Base-by-base conservation (phyloP, 2,329 filamentous ascomycete species). In the Coleophoma crateriformis region DNA sequence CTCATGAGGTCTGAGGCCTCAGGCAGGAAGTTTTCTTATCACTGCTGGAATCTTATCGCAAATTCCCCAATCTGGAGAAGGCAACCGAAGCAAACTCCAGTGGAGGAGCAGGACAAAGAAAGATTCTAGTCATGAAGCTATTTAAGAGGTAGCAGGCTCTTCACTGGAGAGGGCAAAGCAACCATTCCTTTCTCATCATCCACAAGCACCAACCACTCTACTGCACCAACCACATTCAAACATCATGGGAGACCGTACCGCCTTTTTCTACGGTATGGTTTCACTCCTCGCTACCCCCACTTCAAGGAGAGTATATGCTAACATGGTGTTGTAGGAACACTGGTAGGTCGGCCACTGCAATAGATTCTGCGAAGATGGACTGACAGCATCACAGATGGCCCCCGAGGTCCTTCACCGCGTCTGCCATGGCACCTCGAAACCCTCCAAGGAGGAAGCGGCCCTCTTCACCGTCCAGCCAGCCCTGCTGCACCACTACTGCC, bases 321-420 rank as follows among this genome's bases (percentile, higher is more conserved):
- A 38, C 15, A 38, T 7, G 15, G 12, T 27, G 27, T 10, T 27
- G 15, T 15, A 60, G 57, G 56, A 20, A 60, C 57, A 17, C 50
- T 58, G 50, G 55, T 59, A 54, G 17, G 27, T 10, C 27, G 8
- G 2, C 27, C 27, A 27, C 8, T 27, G 27, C 5, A 27, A 7
- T 27, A 27, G 8, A 27, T 7, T 27, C 27, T 27, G 27, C 27
- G 27, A 27, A 27, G 27, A 27, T 27, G 27, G 27, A 27, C 27
- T 27, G 27, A 27, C 27, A 27, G 8, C 19, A 10, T 6, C 10
- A 33, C 44, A 77, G 63, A 96, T 96, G 90, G 87, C 85, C n/a
- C 82, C 87, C 0, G 81, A 87, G 62, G 84, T 97, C 61, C 89
- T 97, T 59, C 86, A 87, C 70, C 86, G 87, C 33, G 90, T 96